Percentiles rank a stretch among this genome's conserved stretches.
These are phyloP conservation scores for Salix koriyanagi DNA, from an alignment of 345 rosid genomes.

Conservation along the genomic window DNA sequence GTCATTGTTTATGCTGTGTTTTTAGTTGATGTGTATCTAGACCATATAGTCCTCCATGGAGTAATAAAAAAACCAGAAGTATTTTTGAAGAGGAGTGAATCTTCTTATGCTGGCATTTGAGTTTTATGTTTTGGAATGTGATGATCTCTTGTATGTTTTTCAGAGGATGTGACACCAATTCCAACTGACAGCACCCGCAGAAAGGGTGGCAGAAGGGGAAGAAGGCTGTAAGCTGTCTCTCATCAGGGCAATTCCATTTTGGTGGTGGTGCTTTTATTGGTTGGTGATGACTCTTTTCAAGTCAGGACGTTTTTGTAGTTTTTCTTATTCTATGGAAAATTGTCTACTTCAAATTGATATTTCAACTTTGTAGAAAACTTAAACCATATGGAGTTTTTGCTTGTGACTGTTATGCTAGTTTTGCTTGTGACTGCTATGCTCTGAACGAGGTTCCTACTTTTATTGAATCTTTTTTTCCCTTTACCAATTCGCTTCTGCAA, in stretches of 20 bases:
- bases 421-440: neutral
- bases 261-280: neutral
- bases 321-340: neutral
- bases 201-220: conserved; percentile 91
- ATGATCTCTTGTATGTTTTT: neutral
- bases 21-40: neutral
- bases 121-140: neutral
- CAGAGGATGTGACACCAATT: conserved; percentile 96
- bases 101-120: neutral
- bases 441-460: neutral
- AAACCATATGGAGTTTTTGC: neutral
- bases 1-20: no score
- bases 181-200: conserved; percentile 91
- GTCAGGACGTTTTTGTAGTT: conserved; percentile 5
- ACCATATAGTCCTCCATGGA: neutral
- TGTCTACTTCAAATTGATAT: neutral
- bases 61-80: neutral
- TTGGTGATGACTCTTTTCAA: neutral
- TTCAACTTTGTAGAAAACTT: conserved; percentile 8
- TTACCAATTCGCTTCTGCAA: neutral
- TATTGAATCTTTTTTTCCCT: neutral
- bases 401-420: neutral
- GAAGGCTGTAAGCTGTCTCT: conserved; percentile 50
- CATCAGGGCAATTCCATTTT: neutral
- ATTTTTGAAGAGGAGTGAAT: neutral